Evolutionary conservation across 768 basidiomycete genomes (phyloP).

Genomic region (Pleurotus salmoneostramineus): DNA sequence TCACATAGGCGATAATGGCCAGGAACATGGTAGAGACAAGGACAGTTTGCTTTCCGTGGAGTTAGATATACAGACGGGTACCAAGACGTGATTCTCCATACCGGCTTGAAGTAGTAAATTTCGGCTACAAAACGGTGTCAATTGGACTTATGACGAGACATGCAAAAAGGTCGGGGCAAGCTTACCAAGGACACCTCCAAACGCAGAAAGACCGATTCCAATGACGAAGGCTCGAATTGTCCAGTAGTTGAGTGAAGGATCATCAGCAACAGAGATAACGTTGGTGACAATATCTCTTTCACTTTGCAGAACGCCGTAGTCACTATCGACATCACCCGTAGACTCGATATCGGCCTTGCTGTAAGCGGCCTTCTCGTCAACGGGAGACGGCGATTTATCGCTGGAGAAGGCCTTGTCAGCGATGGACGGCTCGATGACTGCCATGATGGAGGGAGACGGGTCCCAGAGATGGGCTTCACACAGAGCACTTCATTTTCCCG

Average conservation of each 20-base stretch:
- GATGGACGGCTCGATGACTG: neutral
- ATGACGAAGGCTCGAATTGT: slow-evolving; percentile 43
- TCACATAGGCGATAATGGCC: slow-evolving; percentile 43
- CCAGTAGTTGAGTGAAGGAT: slow-evolving; percentile 41
- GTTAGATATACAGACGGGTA: neutral
- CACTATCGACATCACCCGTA: slow-evolving; percentile 18
- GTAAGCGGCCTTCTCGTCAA: slow-evolving; percentile 27
- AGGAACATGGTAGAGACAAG: slow-evolving; percentile 50
- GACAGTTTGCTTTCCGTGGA: slow-evolving; percentile 40
- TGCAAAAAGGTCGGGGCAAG: neutral
- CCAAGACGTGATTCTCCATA: slow-evolving; percentile 13
- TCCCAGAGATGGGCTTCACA: neutral
- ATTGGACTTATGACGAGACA: neutral
- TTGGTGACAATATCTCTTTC: slow-evolving; percentile 45
- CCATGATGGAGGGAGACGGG: neutral
- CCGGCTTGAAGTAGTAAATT: slow-evolving; percentile 62
- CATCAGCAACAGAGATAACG: slow-evolving; percentile 42
- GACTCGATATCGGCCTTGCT: slow-evolving; percentile 33
- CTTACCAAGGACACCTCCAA: slow-evolving; percentile 47
- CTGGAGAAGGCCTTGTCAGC: slow-evolving; percentile 10
- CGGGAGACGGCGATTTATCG: slow-evolving; percentile 20
- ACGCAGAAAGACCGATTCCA: slow-evolving; percentile 41
- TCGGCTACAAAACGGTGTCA: slow-evolving; percentile 31
- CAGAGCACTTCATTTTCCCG: neutral
- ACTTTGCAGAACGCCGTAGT: slow-evolving; percentile 31